Evolutionary conservation across 495 filamentous ascomycete species (phyloP), one percentile per base, ranked within the genome.

Genomic region (Melanomma pulvis-pyrius): DNA sequence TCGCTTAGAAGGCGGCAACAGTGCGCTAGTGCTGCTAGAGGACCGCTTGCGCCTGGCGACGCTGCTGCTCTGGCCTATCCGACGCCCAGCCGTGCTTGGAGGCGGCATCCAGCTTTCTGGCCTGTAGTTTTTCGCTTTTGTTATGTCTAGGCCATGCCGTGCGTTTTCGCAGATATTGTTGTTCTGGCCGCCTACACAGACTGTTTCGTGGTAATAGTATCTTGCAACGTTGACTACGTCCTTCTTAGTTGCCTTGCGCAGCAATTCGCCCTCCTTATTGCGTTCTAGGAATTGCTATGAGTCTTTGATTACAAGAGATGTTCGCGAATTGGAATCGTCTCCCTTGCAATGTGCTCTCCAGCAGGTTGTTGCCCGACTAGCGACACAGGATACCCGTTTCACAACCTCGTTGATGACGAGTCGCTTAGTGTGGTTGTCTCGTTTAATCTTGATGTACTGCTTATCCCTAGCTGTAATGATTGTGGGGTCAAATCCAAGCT

Each of bases 401-500:
- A 85, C 81, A 22, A 77, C 30, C 48, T 67, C 32, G 21, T 67
- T 46, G 17, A 67, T 53, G 32, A 67, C 48, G 29, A 67, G 63
- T 1, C 51, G 32, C 28, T 65, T 52, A 36, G 17, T 57, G 17
- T 51, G 19, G 52, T 65, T 49, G 26, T 65, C 28, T 17, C 15
- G 44, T 47, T 47, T 15, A 15, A 47, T 47, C 44, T 47, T n/a
- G 15, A 47, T 47, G 44, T 47, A 47, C 44, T 15, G 44, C 44
- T 47, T 47, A 15, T 22, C 21, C 44, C 44, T 15, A n/a, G 44
- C 44, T 47, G 21, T 47, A 15, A 47, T 47, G 21, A 47, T 47
- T 13, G 78, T 81, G 66, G 79, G 77, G 63, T 82, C 76, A 62
- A 82, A 81, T 36, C 81, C 77, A 48, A 81, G 71, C 67, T 83